Conservation (phyloP, 257 asterid species). For the Nicotiana benthamiana region DNA sequence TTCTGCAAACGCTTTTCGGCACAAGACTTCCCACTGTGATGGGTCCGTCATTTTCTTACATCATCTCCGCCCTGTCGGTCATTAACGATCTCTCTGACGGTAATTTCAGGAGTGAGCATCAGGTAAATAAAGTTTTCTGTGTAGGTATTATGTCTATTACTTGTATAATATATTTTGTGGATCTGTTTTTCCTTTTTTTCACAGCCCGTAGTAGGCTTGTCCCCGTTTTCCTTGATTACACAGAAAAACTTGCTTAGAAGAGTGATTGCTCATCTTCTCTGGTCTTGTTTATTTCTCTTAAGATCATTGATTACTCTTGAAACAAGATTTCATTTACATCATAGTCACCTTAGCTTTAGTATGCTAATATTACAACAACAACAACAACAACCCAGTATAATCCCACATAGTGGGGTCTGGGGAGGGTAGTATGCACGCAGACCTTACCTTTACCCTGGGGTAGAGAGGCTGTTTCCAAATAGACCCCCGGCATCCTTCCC, state of each 20-base stretch:
- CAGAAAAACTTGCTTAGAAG: not conserved
- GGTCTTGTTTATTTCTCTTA: not conserved
- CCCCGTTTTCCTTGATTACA: not conserved
- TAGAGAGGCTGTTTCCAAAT: too few species aligned
- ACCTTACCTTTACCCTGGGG: too few species aligned
- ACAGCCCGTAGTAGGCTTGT: not conserved
- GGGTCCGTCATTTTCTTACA: conserved; percentile 90
- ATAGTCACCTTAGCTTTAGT: not conserved
- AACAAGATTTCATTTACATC: not conserved
- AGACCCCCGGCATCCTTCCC: too few species aligned
- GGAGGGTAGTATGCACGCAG: too few species aligned
- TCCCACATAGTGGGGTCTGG: too few species aligned
- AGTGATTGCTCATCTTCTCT: not conserved
- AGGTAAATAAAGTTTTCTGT: conserved; percentile 38
- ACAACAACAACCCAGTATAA: too few species aligned
- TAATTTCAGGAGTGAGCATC: conserved; percentile 37
- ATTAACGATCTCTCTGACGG: conserved; percentile 55
- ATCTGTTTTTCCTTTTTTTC: not conserved
- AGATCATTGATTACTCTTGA: not conserved
- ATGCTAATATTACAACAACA: too few species aligned
- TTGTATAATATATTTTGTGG: not conserved
- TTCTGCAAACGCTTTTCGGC: conserved; percentile 83
- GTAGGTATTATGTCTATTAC: not conserved
- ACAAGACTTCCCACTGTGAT: conserved; percentile 95
- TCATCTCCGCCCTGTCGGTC: conserved; percentile 57